These are phyloP conservation scores for Lithocarpus polystachyus DNA, from an alignment of 306 rosid genomes.

Conservation along the genomic window DNA sequence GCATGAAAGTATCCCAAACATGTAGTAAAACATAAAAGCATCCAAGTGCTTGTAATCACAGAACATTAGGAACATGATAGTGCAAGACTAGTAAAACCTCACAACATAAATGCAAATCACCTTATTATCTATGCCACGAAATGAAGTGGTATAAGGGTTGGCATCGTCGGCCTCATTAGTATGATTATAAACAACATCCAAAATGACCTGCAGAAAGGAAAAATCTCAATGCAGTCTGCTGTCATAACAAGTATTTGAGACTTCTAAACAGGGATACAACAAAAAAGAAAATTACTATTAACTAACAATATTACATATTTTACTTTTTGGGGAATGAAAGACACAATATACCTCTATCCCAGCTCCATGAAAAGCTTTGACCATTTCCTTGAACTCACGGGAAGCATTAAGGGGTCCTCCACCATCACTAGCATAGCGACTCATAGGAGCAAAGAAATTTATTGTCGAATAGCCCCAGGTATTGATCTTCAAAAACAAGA, in stretches of 20 bases:
- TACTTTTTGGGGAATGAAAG: constrained; percentile 7
- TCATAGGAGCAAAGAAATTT: constrained; percentile 96
- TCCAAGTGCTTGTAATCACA: neutral
- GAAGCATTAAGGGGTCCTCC: constrained; percentile 92
- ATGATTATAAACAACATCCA: constrained; percentile 98
- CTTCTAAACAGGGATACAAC: constrained; percentile 5
- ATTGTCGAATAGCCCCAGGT: constrained; percentile 98
- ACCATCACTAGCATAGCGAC: constrained; percentile 95
- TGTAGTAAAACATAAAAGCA: constrained; percentile 1
- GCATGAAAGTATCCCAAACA: neutral
- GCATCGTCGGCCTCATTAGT: constrained; percentile 87
- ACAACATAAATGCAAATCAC: constrained; percentile 36
- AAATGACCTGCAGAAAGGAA: constrained; percentile 60
- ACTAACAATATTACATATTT: constrained; percentile 8
- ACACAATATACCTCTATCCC: constrained; percentile 78
- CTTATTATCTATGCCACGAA: constrained; percentile 98
- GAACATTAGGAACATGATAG: neutral
- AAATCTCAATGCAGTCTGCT: constrained; percentile 6
- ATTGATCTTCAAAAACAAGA: constrained; percentile 60
- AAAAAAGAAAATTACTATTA: neutral
- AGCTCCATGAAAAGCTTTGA: constrained; percentile 88
- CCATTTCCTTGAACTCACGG: constrained; percentile 85
- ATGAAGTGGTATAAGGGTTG: constrained; percentile 77
- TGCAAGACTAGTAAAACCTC: constrained; percentile 8
- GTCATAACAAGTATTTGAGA: constrained; percentile 18